Evolutionary conservation across 164 flowering plant genomes (phyloP).

Genomic region (Vitis cinerea): DNA sequence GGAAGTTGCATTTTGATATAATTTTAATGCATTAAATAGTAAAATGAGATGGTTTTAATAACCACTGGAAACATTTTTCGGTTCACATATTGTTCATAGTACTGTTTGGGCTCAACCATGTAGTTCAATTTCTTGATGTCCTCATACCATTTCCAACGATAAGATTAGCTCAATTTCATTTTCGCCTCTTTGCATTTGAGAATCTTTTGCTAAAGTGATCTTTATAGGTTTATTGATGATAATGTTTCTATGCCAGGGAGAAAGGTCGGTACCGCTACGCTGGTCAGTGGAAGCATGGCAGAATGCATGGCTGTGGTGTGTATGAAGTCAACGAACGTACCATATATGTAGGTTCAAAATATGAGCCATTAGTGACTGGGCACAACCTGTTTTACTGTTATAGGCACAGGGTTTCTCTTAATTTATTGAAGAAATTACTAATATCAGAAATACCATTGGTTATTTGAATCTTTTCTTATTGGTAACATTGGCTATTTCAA

Average conservation of each 20-base stretch:
- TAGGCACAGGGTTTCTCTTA: neutral
- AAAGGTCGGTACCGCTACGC: slow-evolving; percentile 91
- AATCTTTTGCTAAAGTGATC: neutral
- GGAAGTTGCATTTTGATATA: too few species aligned
- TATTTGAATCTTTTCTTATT: neutral
- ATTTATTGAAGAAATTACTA: neutral
- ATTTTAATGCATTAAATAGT: too few species aligned
- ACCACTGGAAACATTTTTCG: too few species aligned
- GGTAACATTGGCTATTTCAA: too few species aligned
- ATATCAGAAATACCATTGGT: neutral
- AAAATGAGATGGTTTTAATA: too few species aligned
- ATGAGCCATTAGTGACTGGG: neutral
- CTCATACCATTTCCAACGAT: too few species aligned
- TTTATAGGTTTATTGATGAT: slow-evolving; percentile 8
- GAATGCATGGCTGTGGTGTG: slow-evolving; percentile 97
- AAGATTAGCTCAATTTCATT: too few species aligned
- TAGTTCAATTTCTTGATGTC: too few species aligned
- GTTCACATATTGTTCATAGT: too few species aligned
- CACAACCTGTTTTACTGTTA: neutral
- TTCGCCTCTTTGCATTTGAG: too few species aligned
- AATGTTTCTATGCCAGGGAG: slow-evolving; percentile 56
- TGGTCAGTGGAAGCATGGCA: slow-evolving; percentile 95
- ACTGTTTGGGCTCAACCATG: too few species aligned
- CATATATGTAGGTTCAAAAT: slow-evolving; percentile 52
- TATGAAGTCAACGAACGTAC: slow-evolving; percentile 82